phyloP scores from a whole-genome alignment of 1,284 basidiomycete genomes.

The Hortiboletus rubellus region DNA sequence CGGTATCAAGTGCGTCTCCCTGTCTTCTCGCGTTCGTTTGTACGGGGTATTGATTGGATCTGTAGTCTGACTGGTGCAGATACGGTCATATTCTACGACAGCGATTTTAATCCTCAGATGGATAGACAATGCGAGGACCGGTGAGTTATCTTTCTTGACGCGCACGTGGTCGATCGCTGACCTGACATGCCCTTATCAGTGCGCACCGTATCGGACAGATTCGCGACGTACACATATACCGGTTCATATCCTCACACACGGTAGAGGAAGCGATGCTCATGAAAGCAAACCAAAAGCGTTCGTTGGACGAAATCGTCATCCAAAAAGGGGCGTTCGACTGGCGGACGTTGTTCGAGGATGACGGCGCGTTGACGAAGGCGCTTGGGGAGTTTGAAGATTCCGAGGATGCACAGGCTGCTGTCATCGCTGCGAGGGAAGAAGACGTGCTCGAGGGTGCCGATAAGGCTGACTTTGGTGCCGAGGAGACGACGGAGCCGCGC shows the following conservation, averaged over 20 bases:
- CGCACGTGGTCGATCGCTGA: conserved; percentile 3
- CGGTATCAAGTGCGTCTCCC: conserved; percentile 81
- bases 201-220: conserved; percentile 96
- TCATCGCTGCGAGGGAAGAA: conserved; percentile 76
- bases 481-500: conserved; percentile 32
- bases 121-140: conserved; percentile 97
- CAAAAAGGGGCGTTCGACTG: conserved; percentile 96
- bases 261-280: conserved; percentile 96
- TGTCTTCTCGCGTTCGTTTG: background rate
- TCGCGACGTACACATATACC: conserved; percentile 95
- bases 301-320: conserved; percentile 90
- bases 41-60: conserved; percentile 7
- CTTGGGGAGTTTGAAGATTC: conserved; percentile 89
- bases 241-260: conserved; percentile 90
- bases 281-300: conserved; percentile 95
- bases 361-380: conserved; percentile 57
- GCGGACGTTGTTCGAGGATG: conserved; percentile 75
- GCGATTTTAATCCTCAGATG: conserved; percentile 98
- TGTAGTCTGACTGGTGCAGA: conserved; percentile 92
- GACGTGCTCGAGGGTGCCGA: conserved; percentile 72
- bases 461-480: conserved; percentile 65
- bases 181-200: conserved; percentile 38
- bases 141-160: conserved; percentile 39
- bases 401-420: conserved; percentile 82
- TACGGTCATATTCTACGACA: conserved; percentile 95